Evolutionary conservation across 2,329 filamentous ascomycete species (phyloP), one percentile per base, ranked within the genome.

Genomic region (Lithohypha guttulata): DNA sequence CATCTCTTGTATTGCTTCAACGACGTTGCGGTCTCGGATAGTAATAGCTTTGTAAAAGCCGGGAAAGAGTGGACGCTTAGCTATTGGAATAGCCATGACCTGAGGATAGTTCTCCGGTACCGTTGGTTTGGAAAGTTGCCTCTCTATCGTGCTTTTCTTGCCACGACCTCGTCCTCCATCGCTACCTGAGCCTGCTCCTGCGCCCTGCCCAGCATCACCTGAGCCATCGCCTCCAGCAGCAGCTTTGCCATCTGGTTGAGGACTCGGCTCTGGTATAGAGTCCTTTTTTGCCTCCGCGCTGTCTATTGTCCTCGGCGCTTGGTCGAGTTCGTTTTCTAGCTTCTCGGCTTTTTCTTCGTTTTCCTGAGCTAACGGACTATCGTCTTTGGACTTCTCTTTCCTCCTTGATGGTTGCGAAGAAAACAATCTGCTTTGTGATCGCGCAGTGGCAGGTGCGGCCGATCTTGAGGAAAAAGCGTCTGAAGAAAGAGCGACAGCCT

Each of bases 1-100:
- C 72, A 94, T 91, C 57, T 98, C 93, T 42, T 87, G 82, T 50
- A 98, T 93, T 15, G 91, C 91, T 26, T 79, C 78, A 10, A 87
- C 82, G 23, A 98, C 91, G 52, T 91, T 83, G 13, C 83, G 84
- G 55, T 98, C 86, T 57, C 84, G 81, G 51, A 98, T 93, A 3
- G 89, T 98, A 51, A 98, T 91, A 7, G 91, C 89, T 64, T 98
- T 98, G 68, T 98, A 98, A 63, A 96, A 98, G 1, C 91, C 91
- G 1, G 91, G 91, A 62, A 96, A 98, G 9, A 98, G 68, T 8
- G 91, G 91, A 38, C 91, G 75, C 59, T 93, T 86, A 19, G 85
- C 83, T 53, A 98, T 95, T 6, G 91, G 91, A 41, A 98, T 93
- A 2, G 89, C 89, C 73, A 98, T 84, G 40, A 98, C 87, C 59